Base-by-base conservation (phyloP, 208 protist genomes). In the Leishmania tropica region DNA sequence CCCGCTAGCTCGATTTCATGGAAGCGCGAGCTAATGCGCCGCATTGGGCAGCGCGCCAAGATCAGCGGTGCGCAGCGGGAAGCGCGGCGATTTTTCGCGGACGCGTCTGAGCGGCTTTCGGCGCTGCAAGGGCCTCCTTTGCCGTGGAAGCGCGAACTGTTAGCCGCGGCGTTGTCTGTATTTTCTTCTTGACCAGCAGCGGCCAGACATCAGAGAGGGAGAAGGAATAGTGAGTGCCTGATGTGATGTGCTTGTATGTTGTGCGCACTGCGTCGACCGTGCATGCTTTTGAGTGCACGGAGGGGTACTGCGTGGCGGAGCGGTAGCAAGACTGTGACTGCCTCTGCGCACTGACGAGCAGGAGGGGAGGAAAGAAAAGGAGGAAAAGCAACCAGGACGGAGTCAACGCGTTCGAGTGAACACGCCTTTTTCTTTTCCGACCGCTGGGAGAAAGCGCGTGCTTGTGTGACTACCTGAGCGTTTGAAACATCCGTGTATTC, bases 121-220 rank as follows among this genome's bases (percentile, higher is more conserved):
- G 54, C 75, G 15, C 56, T 71, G 51, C 73, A 28, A 10, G 45
- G 3, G 7, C 47, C 75, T 31, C 54, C 62, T 70, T 35, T 47
- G 3, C 64, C 62, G 45, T 86, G 83, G 83, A 86, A 86, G 75
- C n/a, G n/a, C 2, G 83, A 83, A 64, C 45, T 86, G 48, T 60
- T 86, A 19, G 76, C 62, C 1, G 84, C 78, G 31, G 81, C 73
- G 10, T 72, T 54, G 28, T 72, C 75, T 77, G 51, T 80, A 0
- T 80, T 87, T 56, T 58, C 65, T 71, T 31, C 84, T 19, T 80
- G 48, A 6, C 40, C 28, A 53, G 47, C 1, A 42, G 51, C 51
- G n/a, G 51, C 73, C 31, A 56, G 6, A 40, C 31, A 62, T 28
- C 13, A 35, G 71, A 48, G n/a, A 54, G 11, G 40, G 21, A 19